Conservation (phyloP, 805 yeast species). For the Jamesozyma gamospora region DNA sequence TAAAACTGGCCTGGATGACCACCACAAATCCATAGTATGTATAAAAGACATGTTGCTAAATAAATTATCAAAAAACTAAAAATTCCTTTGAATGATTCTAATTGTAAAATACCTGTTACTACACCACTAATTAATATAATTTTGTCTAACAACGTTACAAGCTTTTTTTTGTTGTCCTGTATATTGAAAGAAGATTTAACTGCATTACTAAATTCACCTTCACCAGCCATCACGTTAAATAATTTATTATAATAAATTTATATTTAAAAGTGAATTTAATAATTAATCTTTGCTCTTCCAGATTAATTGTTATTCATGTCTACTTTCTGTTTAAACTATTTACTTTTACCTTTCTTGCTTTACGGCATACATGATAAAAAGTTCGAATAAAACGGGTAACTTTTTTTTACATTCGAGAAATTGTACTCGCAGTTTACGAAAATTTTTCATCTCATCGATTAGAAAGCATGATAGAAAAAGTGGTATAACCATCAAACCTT, state of each 20-base stretch:
- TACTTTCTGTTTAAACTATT: too few relatives aligned
- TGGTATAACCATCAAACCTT: not conserved
- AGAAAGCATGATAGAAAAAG: not conserved
- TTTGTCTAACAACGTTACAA: slow-evolving; percentile 34
- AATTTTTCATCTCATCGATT: slow-evolving; percentile 5
- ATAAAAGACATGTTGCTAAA: slow-evolving; percentile 27
- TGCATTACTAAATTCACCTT: slow-evolving; percentile 7
- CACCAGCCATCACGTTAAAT: not conserved
- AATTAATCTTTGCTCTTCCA: too few relatives aligned
- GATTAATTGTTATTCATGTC: too few relatives aligned
- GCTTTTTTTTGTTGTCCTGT: slow-evolving; percentile 15
- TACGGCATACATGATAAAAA: too few relatives aligned
- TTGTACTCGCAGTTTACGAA: too few relatives aligned
- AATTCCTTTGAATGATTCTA: slow-evolving; percentile 42
- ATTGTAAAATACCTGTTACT: slow-evolving; percentile 44
- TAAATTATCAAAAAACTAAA: slow-evolving; percentile 33
- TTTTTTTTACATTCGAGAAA: too few relatives aligned
- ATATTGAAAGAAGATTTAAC: slow-evolving; percentile 14
- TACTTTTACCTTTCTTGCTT: too few relatives aligned
- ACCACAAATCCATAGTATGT: slow-evolving; percentile 29
- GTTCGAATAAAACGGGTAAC: too few relatives aligned
- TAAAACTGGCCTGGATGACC: slow-evolving; percentile 32
- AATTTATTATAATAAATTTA: too few relatives aligned
- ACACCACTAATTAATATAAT: slow-evolving; percentile 42
- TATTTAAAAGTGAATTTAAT: too few relatives aligned